phyloP scores from a whole-genome alignment of 768 basidiomycete species.

The Steccherinum ochraceum region DNA sequence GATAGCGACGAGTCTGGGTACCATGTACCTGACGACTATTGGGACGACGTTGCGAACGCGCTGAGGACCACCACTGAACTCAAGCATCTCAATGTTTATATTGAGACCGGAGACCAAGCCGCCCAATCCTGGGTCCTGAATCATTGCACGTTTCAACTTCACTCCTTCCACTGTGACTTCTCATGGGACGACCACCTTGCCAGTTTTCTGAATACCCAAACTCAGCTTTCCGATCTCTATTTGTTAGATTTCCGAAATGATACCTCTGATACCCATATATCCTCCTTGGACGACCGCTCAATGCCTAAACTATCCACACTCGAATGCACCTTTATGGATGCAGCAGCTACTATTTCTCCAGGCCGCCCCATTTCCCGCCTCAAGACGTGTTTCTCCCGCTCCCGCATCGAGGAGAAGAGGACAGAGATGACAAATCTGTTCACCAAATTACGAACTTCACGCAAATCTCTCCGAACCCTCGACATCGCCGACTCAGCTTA shows the following conservation, averaged over 20 bases:
- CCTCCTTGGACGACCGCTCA: conserved; percentile 16
- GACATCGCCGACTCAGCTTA: conserved; percentile 61
- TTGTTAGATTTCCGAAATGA: conserved; percentile 28
- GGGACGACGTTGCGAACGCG: conserved; percentile 43
- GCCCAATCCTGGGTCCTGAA: conserved; percentile 32
- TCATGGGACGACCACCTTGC: conserved; percentile 55
- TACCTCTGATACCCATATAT: conserved; percentile 13
- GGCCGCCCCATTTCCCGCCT: conserved; percentile 53
- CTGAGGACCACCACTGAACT: conserved; percentile 41
- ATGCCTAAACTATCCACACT: conserved; percentile 46
- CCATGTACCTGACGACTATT: conserved; percentile 34
- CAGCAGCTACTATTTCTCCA: conserved; percentile 50
- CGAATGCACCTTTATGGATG: conserved; percentile 66
- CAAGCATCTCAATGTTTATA: conserved; percentile 46
- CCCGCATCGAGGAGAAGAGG: conserved; percentile 41
- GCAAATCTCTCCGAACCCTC: conserved; percentile 39
- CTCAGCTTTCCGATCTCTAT: conserved; percentile 41
- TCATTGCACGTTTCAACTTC: conserved; percentile 46
- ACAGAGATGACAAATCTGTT: conserved; percentile 46
- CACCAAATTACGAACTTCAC: conserved; percentile 39
- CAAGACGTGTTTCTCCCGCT: conserved; percentile 63
- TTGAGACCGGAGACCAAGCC: conserved; percentile 21
- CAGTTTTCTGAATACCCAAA: conserved; percentile 44
- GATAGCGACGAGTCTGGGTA: not conserved
- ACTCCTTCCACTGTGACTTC: conserved; percentile 58